Conservation (phyloP, 768 basidiomycete genomes). For the Termitomyces sp. region DNA sequence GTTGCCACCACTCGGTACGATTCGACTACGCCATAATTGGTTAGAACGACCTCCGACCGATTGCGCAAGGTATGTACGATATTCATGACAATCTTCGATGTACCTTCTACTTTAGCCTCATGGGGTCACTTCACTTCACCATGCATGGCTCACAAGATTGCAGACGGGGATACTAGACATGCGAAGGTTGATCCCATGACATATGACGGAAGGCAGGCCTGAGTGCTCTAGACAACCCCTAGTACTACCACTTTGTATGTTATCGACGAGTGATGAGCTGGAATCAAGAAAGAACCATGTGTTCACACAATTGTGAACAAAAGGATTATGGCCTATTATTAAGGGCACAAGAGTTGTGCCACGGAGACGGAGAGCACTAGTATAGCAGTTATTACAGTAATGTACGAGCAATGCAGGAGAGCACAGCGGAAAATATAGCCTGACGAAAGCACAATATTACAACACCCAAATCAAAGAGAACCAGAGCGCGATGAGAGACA, state of each 20-base stretch:
- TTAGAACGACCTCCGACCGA: neutral
- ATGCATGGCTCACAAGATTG: too few species aligned
- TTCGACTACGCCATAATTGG: neutral
- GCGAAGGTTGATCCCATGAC: neutral
- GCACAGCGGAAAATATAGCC: neutral
- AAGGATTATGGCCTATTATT: neutral
- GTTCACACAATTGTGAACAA: neutral
- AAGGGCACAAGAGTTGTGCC: slow-evolving; percentile 1
- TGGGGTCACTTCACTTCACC: neutral
- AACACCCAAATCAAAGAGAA: neutral
- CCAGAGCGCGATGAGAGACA: neutral
- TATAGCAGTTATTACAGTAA: slow-evolving; percentile 8
- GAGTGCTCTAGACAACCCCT: neutral
- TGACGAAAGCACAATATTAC: neutral
- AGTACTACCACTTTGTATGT: neutral
- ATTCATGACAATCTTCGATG: neutral
- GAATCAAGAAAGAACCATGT: neutral
- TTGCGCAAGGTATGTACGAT: neutral
- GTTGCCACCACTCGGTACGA: neutral
- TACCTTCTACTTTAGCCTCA: neutral
- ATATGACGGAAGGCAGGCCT: neutral
- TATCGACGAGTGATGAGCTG: neutral
- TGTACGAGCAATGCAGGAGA: neutral
- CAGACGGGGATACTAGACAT: neutral
- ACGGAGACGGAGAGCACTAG: neutral